A percentile compares a stretch with the other conserved stretches of the same genome.
These are phyloP conservation scores for Verbena officinalis DNA, from an alignment of 257 asterid genomes.

Conservation along the genomic window DNA sequence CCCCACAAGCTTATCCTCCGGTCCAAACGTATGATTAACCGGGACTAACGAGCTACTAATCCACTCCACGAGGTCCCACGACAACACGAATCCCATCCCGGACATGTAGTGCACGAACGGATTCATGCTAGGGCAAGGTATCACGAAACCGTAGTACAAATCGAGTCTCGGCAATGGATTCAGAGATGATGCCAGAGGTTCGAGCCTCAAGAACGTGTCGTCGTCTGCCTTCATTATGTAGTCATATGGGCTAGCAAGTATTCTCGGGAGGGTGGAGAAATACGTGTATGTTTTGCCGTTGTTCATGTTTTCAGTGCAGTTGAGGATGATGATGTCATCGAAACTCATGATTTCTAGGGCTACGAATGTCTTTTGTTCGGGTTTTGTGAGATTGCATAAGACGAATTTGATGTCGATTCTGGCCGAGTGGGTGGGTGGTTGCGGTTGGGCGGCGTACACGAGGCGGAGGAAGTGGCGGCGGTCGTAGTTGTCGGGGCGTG, in stretches of 20 bases:
- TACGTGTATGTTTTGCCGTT: conserved; percentile 69
- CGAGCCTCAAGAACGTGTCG: conserved; percentile 64
- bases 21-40: conserved; percentile 50
- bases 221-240: conserved; percentile 89
- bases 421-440: conserved; percentile 39
- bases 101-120: conserved; percentile 79
- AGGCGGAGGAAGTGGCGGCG: conserved; percentile 83
- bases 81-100: conserved; percentile 77
- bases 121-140: conserved; percentile 79
- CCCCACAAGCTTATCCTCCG: conserved; percentile 80
- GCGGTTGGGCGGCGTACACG: conserved; percentile 55
- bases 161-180: conserved; percentile 55
- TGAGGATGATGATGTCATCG: conserved; percentile 60
- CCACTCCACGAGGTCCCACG: conserved; percentile 89
- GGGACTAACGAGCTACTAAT: conserved; percentile 48
- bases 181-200: conserved; percentile 55
- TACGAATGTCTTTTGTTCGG: conserved; percentile 49
- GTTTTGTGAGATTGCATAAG: conserved; percentile 62
- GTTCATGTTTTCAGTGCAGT: conserved; percentile 74
- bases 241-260: conserved; percentile 48
- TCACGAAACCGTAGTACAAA: conserved; percentile 72
- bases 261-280: conserved; percentile 63
- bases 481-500: conserved; percentile 56
- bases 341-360: conserved; percentile 71
- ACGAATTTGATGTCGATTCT: conserved; percentile 56